Conservation (phyloP, 306 rosid species). For the Sicyos baderoa region DNA sequence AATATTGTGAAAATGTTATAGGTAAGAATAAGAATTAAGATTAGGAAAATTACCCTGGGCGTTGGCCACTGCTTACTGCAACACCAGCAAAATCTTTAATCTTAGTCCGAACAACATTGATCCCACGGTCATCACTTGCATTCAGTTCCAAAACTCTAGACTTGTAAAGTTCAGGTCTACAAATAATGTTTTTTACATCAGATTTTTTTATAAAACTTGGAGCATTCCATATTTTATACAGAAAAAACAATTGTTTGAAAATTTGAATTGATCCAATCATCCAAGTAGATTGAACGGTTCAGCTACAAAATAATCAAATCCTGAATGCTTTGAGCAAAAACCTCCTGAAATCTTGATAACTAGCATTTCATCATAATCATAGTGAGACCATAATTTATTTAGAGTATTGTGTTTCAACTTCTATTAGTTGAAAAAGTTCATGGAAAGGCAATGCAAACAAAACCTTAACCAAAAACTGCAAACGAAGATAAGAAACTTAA, state of each 20-base stretch:
- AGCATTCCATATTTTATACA: neutral
- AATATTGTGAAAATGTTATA: neutral
- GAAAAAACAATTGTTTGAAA: neutral
- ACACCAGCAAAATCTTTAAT: slow-evolving; percentile 83
- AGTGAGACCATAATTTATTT: neutral
- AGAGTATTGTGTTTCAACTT: neutral
- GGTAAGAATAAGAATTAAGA: neutral
- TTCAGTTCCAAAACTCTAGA: slow-evolving; percentile 87
- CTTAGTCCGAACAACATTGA: slow-evolving; percentile 87
- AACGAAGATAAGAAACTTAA: neutral
- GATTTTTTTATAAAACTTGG: neutral
- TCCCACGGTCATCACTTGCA: slow-evolving; percentile 98
- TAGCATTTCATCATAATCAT: neutral
- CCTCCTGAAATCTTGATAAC: neutral
- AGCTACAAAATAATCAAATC: slow-evolving; percentile 1
- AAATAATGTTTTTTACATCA: slow-evolving; percentile 7
- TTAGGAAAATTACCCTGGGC: slow-evolving; percentile 37
- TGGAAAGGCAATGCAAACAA: neutral
- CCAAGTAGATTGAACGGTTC: neutral
- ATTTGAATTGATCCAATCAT: neutral
- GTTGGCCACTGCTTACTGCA: slow-evolving; percentile 54
- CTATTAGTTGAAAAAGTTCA: neutral
- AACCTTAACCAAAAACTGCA: neutral
- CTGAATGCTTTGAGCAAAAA: neutral
- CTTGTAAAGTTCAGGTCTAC: slow-evolving; percentile 78